Base-by-base conservation (phyloP, 176 grass and related monocot species). In the Secale cereale region DNA sequence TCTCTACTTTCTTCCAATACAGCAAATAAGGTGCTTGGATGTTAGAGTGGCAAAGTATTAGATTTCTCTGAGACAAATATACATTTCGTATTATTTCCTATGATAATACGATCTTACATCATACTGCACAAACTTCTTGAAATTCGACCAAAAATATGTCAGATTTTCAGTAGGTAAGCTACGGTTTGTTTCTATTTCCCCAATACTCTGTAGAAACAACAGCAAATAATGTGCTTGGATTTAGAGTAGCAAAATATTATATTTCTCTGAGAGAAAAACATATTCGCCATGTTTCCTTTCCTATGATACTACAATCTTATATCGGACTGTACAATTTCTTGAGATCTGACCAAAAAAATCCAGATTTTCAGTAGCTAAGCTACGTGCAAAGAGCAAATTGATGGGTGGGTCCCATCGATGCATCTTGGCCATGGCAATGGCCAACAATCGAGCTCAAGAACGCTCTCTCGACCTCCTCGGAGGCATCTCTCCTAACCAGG, bases 391-490 rank as follows among this genome's bases (percentile, higher is more conserved):
- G 61, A 68, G 61, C 22, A 56, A 28, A 19, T 13, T 39, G 83
- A 16, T 78, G 30, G 31, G 2, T 7, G 5, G 56, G 12, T 27
- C 8, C 81, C 19, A 69, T 19, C 2, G 45, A 37, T n/a, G 22
- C 70, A 52, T 67, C 9, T 54, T 70, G 9, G 78, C 65, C 2
- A 2, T 74, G 71, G 71, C 87, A 72, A 43, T 74, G 59, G 76
- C 71, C 15, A 72, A 41, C 45, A 56, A 94, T 81, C 70, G 85
- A 89, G 81, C 85, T 87, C 76, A 91, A 56, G 61, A 93, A 65
- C 12, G 80, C 86, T 10, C 76, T 87, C 75, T 87, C 88, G 1
- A 92, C 83, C 37, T 90, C 90, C 70, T 78, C 19, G 0, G 93
- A 92, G 2, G 85, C 68, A 0, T 77, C 79, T 83, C 83, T 74